Evolutionary conservation across 305 asterid genomes (phyloP).

Genomic region (Fraxinus floribunda): DNA sequence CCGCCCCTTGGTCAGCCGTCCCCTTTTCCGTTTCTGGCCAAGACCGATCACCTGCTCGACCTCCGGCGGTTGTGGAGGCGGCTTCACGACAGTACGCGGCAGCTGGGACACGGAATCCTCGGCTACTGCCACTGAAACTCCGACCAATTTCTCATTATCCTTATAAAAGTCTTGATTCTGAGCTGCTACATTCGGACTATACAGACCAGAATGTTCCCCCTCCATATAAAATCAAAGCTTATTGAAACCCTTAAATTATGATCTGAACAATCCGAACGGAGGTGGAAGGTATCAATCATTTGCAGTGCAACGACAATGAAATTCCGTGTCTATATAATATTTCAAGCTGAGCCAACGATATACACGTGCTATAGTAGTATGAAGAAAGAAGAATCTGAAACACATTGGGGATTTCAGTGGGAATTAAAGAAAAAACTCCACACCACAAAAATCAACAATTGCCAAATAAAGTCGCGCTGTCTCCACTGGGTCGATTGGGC

Average conservation of each 20-base stretch:
- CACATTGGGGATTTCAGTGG: neutral
- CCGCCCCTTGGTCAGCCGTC: slow-evolving; percentile 66
- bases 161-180: slow-evolving; percentile 31
- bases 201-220: neutral
- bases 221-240: neutral
- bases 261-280: neutral
- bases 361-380: neutral
- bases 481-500: neutral
- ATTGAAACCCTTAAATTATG: neutral
- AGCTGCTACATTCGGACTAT: slow-evolving; percentile 39
- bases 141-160: slow-evolving; percentile 34
- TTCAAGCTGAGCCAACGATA: neutral
- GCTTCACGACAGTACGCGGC: slow-evolving; percentile 28
- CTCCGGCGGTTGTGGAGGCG: neutral
- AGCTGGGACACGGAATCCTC: slow-evolving; percentile 34
- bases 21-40: slow-evolving; percentile 62
- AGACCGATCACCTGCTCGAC: slow-evolving; percentile 30
- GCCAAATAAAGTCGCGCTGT: neutral
- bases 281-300: neutral
- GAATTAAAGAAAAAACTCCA: neutral
- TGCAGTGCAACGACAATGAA: neutral
- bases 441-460: neutral
- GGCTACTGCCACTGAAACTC: slow-evolving; percentile 26
- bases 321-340: neutral
- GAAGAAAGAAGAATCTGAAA: neutral